phyloP scores from a whole-genome alignment of 1,284 basidiomycete species.

The Marasmius sp. region DNA sequence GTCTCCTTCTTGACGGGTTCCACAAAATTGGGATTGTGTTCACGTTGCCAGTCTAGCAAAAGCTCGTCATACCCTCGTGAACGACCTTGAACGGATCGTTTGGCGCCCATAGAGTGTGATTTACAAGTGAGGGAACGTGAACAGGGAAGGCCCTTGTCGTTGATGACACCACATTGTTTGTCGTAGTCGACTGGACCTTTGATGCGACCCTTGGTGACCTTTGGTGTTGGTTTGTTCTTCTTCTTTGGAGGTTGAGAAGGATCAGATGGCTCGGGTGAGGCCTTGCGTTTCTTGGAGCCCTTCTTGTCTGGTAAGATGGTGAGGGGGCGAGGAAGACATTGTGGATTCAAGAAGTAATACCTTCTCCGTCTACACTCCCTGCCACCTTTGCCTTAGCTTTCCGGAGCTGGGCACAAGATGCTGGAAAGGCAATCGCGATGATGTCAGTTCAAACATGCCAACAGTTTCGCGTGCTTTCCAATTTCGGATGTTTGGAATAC shows the following conservation, averaged over 20 bases:
- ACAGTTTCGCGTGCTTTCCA: not conserved
- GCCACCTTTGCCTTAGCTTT: conserved; percentile 54
- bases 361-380: conserved; percentile 32
- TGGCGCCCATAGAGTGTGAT: conserved; percentile 96
- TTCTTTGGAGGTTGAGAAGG: conserved; percentile 66
- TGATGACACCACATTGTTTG: conserved; percentile 96
- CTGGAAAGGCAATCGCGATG: conserved; percentile 30
- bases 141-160: conserved; percentile 92
- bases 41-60: conserved; percentile 90
- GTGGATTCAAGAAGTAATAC: conserved; percentile 18
- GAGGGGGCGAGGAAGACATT: not conserved
- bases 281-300: conserved; percentile 72
- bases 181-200: conserved; percentile 90
- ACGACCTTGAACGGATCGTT: conserved; percentile 88
- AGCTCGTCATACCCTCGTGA: conserved; percentile 87
- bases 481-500: conserved; percentile 19
- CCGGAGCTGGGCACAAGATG: conserved; percentile 64
- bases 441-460: not conserved
- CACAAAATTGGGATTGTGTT: conserved; percentile 89
- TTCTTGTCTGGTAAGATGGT: conserved; percentile 29
- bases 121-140: conserved; percentile 98
- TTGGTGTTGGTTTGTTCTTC: conserved; percentile 69
- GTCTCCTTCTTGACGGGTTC: conserved; percentile 85
- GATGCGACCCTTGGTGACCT: conserved; percentile 71
- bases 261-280: conserved; percentile 61